phyloP scores from a whole-genome alignment of 1,284 basidiomycete genomes.

The Cryptococcus wingfieldii region DNA sequence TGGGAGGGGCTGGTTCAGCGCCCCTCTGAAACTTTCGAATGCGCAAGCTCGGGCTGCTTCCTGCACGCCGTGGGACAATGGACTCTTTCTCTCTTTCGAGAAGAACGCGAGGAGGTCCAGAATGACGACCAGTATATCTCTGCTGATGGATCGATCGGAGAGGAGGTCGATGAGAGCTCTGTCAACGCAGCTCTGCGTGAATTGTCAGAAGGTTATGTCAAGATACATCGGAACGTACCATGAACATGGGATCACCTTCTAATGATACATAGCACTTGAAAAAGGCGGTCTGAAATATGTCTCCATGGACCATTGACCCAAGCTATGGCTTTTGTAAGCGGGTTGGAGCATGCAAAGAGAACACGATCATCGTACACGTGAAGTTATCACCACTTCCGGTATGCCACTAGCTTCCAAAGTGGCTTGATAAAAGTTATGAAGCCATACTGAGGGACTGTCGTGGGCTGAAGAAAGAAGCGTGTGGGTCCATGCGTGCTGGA shows the following conservation, averaged over 20 bases:
- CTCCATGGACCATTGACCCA: conserved; percentile 25
- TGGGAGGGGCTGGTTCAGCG: conserved; percentile 27
- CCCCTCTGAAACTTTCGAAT: conserved; percentile 22
- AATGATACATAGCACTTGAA: conserved; percentile 31
- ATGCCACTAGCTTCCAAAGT: conserved; percentile 29
- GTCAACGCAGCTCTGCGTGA: conserved; percentile 22
- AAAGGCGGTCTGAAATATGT: conserved; percentile 37
- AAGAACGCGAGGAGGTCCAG: conserved; percentile 34
- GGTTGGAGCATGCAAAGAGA: neutral
- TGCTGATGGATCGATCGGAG: conserved; percentile 12
- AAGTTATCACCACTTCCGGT: conserved; percentile 28
- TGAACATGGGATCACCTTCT: conserved; percentile 22
- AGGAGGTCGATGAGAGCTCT: conserved; percentile 20
- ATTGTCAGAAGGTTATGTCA: neutral
- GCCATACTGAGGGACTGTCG: conserved; percentile 27
- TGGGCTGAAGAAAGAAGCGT: conserved; percentile 24
- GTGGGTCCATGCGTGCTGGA: conserved; percentile 29
- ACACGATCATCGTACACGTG: conserved; percentile 19
- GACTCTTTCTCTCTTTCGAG: conserved; percentile 20
- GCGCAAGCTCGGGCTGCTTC: conserved; percentile 29
- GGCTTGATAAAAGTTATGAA: conserved; percentile 30
- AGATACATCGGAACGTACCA: conserved; percentile 11
- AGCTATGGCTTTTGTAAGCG: conserved; percentile 15
- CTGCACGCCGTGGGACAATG: conserved; percentile 15
- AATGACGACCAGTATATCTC: conserved; percentile 22